Evolutionary conservation across 306 rosid genomes (phyloP).

Genomic region (Betula pendula): DNA sequence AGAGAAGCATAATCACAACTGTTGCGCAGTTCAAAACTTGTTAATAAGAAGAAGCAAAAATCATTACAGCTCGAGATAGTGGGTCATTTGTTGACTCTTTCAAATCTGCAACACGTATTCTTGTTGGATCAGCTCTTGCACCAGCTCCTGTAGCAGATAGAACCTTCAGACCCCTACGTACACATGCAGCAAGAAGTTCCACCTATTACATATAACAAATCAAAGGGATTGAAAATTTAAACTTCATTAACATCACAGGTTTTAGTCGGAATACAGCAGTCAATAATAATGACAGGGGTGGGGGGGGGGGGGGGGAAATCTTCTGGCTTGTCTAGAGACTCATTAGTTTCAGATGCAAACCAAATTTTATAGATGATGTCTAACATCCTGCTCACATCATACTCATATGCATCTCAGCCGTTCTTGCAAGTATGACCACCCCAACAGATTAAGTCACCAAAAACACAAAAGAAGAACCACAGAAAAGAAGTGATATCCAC

Average conservation of each 20-base stretch:
- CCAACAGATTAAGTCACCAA: slow-evolving; percentile 9
- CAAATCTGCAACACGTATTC: slow-evolving; percentile 89
- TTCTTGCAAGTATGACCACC: slow-evolving; percentile 14
- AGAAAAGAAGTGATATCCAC: background rate
- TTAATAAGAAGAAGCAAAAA: slow-evolving; percentile 10
- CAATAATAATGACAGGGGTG: slow-evolving; percentile 15
- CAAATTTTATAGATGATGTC: slow-evolving; percentile 9
- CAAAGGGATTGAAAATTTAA: slow-evolving; percentile 37
- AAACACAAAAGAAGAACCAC: slow-evolving; percentile 4
- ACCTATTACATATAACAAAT: slow-evolving; percentile 65
- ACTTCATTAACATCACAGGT: slow-evolving; percentile 21
- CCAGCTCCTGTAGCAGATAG: slow-evolving; percentile 97
- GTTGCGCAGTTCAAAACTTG: background rate
- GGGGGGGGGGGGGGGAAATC: background rate
- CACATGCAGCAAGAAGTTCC: slow-evolving; percentile 98
- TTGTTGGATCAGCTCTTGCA: slow-evolving; percentile 92
- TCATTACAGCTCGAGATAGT: slow-evolving; percentile 78
- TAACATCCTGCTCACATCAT: background rate
- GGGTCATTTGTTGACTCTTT: slow-evolving; percentile 93
- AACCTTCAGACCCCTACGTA: slow-evolving; percentile 85
- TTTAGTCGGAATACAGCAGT: slow-evolving; percentile 15
- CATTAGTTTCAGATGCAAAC: slow-evolving; percentile 12
- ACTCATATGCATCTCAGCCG: slow-evolving; percentile 18
- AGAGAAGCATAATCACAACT: background rate
- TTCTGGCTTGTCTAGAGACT: background rate